Evolutionary conservation across 495 filamentous ascomycete species (phyloP).

Genomic region (Wilcoxina mikolae): DNA sequence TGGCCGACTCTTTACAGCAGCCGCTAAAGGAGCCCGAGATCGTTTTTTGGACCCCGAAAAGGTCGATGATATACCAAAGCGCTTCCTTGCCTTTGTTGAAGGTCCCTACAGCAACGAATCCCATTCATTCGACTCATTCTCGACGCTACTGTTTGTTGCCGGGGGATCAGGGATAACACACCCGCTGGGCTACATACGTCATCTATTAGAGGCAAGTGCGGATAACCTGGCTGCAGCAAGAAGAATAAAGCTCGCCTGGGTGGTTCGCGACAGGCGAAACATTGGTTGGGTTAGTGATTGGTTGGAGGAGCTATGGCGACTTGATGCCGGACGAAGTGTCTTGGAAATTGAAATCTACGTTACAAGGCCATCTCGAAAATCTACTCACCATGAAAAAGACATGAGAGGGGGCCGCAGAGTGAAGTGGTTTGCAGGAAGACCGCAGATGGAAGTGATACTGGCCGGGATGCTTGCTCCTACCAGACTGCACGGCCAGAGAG

Average conservation of each 20-base stretch:
- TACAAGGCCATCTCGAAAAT: slow-evolving; percentile 58
- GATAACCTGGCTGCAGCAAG: slow-evolving; percentile 65
- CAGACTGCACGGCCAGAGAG: not conserved
- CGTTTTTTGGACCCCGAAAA: slow-evolving; percentile 27
- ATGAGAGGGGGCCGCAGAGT: slow-evolving; percentile 55
- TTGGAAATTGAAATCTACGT: slow-evolving; percentile 77
- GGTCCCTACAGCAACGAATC: slow-evolving; percentile 69
- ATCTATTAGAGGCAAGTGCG: slow-evolving; percentile 58
- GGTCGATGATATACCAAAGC: slow-evolving; percentile 18
- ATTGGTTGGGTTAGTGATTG: slow-evolving; percentile 86
- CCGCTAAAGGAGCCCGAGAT: slow-evolving; percentile 27
- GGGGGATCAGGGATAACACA: slow-evolving; percentile 92
- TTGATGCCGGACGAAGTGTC: slow-evolving; percentile 62
- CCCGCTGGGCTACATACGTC: slow-evolving; percentile 74
- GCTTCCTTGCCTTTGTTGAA: slow-evolving; percentile 51
- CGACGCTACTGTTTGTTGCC: slow-evolving; percentile 76
- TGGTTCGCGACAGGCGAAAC: slow-evolving; percentile 72
- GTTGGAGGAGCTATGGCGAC: slow-evolving; percentile 73
- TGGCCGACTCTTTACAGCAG: slow-evolving; percentile 56
- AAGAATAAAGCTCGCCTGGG: slow-evolving; percentile 72
- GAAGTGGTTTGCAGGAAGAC: slow-evolving; percentile 70
- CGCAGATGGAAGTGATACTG: slow-evolving; percentile 56
- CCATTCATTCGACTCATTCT: slow-evolving; percentile 75
- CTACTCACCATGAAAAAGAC: slow-evolving; percentile 47
- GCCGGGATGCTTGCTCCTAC: not conserved